Base-by-base conservation (phyloP, 2,329 filamentous ascomycete genomes). In the Colletotrichum musicola region DNA sequence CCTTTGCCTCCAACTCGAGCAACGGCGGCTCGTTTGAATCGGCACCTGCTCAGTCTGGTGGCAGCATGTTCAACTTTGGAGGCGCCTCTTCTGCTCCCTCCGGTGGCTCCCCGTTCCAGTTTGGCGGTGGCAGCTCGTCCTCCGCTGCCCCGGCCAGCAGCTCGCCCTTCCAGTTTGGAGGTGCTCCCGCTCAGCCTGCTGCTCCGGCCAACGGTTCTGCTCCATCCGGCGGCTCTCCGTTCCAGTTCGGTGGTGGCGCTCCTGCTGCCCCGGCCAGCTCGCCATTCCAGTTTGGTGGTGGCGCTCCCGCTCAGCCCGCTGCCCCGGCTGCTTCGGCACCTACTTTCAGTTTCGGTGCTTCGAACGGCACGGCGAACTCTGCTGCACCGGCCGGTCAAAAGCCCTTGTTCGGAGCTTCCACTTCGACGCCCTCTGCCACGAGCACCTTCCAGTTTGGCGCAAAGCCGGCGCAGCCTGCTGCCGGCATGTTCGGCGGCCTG, bases 41-140 rank as follows among this genome's bases (percentile, higher is more conserved):
- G 47, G 54, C 72, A 20, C 70, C 76, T 50, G 62, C 73, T 20
- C 66, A 71, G 14, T 65, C 77, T 1, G 76, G 77, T 1, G 76
- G 77, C 44, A 74, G 74, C 63, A 71, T 78, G 69, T 84, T 84
- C 71, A 79, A 69, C 62, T 84, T 84, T 72, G 78, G 78, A 6
- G 74, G 68, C 16, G 72, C 71, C n/a, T 73, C 65, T 46, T 40
- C 60, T 56, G 71, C 67, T 47, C 72, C 59, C 38, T 61, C 71
- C 27, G 69, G 62, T 56, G 56, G 35, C 42, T 76, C 73, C 67
- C 64, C 73, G 16, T 82, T 82, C 77, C 77, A 84, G 72, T 79
- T 85, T 77, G 77, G 81, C 71, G 64, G 72, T 69, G 59, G 73
- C 75, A 38, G 74, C 73, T 60, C 71, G 13, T 64, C 65, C 2